Evolutionary conservation across 2,329 filamentous ascomycete genomes (phyloP).

Genomic region (Fusarium dlaminii): DNA sequence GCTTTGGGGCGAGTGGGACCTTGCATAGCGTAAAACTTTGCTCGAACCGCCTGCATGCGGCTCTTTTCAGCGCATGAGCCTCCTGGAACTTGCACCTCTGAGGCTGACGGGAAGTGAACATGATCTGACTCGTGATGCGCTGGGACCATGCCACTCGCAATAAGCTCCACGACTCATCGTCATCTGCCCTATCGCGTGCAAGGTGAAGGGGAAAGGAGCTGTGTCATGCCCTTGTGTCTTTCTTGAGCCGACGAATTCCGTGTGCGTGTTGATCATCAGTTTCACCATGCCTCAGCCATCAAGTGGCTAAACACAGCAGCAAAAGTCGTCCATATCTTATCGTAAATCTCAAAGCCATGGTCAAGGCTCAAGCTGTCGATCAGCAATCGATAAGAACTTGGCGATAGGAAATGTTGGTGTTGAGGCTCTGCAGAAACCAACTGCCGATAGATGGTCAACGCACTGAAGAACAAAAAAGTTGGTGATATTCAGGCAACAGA

Average conservation of each 20-base stretch:
- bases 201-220: not conserved
- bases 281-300: conserved; percentile 13
- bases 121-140: conserved; percentile 15
- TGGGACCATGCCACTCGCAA: conserved; percentile 24
- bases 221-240: not conserved
- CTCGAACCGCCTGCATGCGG: conserved; percentile 32
- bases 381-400: conserved; percentile 16
- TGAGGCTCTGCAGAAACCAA: conserved; percentile 36
- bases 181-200: conserved; percentile 5
- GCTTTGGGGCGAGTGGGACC: conserved; percentile 9
- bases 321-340: conserved; percentile 20
- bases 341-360: not conserved
- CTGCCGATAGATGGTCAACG: conserved; percentile 17
- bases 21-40: conserved; percentile 34
- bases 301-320: not conserved
- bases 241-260: conserved; percentile 29
- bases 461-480: not conserved
- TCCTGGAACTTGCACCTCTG: not conserved
- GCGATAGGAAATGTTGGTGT: conserved; percentile 6
- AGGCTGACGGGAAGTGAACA: conserved; percentile 2
- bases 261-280: conserved; percentile 6
- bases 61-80: conserved; percentile 22
- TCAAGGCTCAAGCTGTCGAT: conserved; percentile 13
- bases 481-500: not conserved
- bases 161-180: conserved; percentile 16